Percentiles rank a stretch among this genome's conserved stretches.
Evolutionary conservation across 2,329 filamentous ascomycete species (phyloP).

Genomic region (Chaetomiaceae sp.): DNA sequence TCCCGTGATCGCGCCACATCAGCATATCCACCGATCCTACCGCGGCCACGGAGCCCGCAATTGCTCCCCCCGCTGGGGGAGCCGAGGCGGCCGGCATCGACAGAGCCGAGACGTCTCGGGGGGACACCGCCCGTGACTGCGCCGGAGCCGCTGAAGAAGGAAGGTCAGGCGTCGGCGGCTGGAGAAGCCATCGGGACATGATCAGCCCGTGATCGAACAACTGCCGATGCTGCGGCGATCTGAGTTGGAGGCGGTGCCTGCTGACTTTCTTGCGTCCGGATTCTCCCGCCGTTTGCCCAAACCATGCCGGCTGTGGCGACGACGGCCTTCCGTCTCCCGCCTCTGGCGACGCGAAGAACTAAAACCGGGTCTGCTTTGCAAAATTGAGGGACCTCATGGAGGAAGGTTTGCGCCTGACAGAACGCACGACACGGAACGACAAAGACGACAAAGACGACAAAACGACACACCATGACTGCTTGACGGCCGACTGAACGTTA

Average conservation of each 20-base stretch:
- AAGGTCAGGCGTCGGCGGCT: not conserved
- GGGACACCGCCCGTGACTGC: constrained; percentile 7
- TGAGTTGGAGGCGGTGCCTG: not conserved
- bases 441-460: constrained; percentile 2
- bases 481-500: constrained; percentile 3
- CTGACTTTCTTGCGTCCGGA: not conserved
- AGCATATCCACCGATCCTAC: constrained; percentile 9
- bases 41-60: constrained; percentile 11
- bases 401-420: not conserved
- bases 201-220: not conserved
- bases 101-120: constrained; percentile 2
- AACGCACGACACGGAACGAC: not conserved
- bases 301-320: too few species aligned
- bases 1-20: constrained; percentile 6
- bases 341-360: not conserved
- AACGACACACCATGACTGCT: constrained; percentile 1
- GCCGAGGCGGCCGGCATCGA: constrained; percentile 2
- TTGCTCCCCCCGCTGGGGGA: constrained; percentile 9
- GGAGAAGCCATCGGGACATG: constrained; percentile 4
- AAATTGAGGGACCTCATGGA: not conserved
- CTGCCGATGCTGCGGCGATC: not conserved
- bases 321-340: too few species aligned
- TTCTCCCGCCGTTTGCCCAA: not conserved
- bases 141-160: constrained; percentile 5
- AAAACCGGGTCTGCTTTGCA: not conserved